Percentiles rank a stretch among this genome's conserved stretches.
phyloP scores from a whole-genome alignment of 805 yeast species.

The Kazachstania bromeliacearum region DNA sequence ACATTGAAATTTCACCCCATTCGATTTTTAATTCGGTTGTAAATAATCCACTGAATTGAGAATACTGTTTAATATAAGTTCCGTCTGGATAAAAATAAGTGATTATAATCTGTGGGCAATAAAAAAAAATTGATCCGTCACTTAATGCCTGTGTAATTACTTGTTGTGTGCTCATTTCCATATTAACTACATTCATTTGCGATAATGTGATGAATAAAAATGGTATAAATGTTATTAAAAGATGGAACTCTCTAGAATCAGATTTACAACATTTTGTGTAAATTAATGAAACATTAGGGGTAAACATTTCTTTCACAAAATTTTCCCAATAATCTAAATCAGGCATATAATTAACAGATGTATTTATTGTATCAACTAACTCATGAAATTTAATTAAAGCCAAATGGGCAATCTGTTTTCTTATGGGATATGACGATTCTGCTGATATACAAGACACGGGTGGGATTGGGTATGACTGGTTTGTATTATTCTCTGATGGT shows the following conservation, averaged over 20 bases:
- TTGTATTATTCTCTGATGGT: too few species aligned
- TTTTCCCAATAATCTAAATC: constrained; percentile 43
- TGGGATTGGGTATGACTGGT: too few species aligned
- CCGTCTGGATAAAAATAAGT: constrained; percentile 59
- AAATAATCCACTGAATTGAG: constrained; percentile 53
- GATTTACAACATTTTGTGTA: constrained; percentile 38
- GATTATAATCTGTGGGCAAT: constrained; percentile 41
- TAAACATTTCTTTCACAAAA: constrained; percentile 41
- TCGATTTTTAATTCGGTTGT: constrained; percentile 58
- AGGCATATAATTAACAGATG: constrained; percentile 34
- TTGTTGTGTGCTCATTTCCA: constrained; percentile 41
- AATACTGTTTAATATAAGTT: constrained; percentile 51
- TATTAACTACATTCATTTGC: constrained; percentile 39
- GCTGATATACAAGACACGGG: too few species aligned
- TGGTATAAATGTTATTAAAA: constrained; percentile 31
- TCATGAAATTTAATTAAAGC: constrained; percentile 45
- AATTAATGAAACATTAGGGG: constrained; percentile 41
- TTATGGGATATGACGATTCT: constrained; percentile 23
- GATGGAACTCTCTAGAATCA: constrained; percentile 50
- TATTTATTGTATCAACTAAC: constrained; percentile 38
- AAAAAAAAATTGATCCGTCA: constrained; percentile 45
- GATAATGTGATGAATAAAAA: constrained; percentile 40
- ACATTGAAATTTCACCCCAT: constrained; percentile 54
- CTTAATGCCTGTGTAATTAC: constrained; percentile 44
- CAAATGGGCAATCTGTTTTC: constrained; percentile 37